Evolutionary conservation across 2,329 filamentous ascomycete genomes (phyloP), one percentile per base, ranked within the genome.

Genomic region (Bertia moriformis): DNA sequence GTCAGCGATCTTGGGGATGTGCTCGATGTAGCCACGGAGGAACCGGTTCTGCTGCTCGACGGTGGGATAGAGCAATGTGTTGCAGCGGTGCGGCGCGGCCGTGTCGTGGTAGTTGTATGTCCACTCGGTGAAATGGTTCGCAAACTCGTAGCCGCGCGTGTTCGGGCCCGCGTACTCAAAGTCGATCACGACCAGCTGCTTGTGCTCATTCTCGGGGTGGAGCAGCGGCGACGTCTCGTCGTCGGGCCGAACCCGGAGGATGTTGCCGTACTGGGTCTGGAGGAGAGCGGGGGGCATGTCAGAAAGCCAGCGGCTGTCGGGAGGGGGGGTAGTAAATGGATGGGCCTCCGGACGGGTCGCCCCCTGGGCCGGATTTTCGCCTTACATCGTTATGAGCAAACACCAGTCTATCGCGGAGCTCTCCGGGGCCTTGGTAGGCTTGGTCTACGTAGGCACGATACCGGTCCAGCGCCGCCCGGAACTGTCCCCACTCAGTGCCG

Each of bases 341-440:
- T 15, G 18, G 18, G 7, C 18, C 40, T 12, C 13, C 18, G 12
- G 4, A 32, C 39, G 38, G 29, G 32, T 18, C 38, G 13, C 22
- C 15, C 4, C 3, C 15, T 17, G 14, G 32, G 7, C 30, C 14
- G 18, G 4, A 35, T 18, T 5, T 60, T 81, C 64, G 60, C n/a
- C n/a, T n/a, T n/a, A 93, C 87, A 69, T 98, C 91, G 51, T 94
- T 95, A 57, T 98, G 91, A n/a, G 87, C 85, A 66, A 98, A 98
- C 0, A 95, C 78, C 10, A 98, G 71, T 40, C 75, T 70, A 37
- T 83, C 71, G 39, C 80, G 80, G 41, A 96, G 67, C 38, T 71
- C 73, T 22, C 73, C 61, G 3, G 65, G 53, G 1, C 77, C 77
- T 29, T 81, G 82, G 56, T 88, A 91, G 49, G 75, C 71, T 29